Percentiles rank a stretch among this genome's conserved stretches.
Evolutionary conservation across 2,329 filamentous ascomycete species (phyloP).

Genomic region (Gnomoniopsis smithogilvyi): DNA sequence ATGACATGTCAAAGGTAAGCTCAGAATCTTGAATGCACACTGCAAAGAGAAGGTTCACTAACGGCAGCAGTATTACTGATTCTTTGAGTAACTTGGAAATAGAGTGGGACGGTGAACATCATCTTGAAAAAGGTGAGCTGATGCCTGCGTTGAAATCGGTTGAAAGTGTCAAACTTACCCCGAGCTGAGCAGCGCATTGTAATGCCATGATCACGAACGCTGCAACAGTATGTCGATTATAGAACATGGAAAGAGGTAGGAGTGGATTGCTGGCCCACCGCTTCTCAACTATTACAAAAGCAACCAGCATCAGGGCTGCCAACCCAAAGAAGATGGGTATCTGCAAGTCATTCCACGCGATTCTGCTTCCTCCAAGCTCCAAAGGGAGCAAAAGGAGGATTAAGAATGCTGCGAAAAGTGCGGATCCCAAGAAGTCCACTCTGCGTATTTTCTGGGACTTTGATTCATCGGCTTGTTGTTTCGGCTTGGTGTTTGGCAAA

Average conservation of each 20-base stretch:
- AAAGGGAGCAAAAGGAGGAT: slow-evolving; percentile 36
- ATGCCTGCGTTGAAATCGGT: neutral
- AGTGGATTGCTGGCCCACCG: slow-evolving; percentile 52
- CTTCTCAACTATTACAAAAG: slow-evolving; percentile 32
- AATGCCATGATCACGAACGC: slow-evolving; percentile 50
- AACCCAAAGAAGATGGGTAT: slow-evolving; percentile 29
- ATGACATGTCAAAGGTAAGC: neutral
- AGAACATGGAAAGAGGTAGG: slow-evolving; percentile 54
- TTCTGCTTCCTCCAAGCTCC: slow-evolving; percentile 35
- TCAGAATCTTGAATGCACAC: neutral
- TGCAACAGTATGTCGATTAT: slow-evolving; percentile 47
- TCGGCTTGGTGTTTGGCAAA: slow-evolving; percentile 28
- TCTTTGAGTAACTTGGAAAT: slow-evolving; percentile 62
- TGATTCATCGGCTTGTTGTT: slow-evolving; percentile 12
- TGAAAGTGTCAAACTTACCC: slow-evolving; percentile 34
- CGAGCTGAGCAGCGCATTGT: slow-evolving; percentile 57
- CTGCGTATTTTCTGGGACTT: slow-evolving; percentile 38
- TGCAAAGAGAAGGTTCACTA: neutral
- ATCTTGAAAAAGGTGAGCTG: slow-evolving; percentile 33
- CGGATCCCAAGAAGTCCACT: slow-evolving; percentile 57
- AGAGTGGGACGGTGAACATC: slow-evolving; percentile 65
- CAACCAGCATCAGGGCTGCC: slow-evolving; percentile 25
- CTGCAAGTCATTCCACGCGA: slow-evolving; percentile 35
- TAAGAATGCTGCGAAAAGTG: slow-evolving; percentile 36
- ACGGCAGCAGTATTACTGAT: slow-evolving; percentile 54